A percentile compares a stretch with the other conserved stretches of the same genome.
These are phyloP conservation scores for Botrytis medusae DNA, from an alignment of 2,329 filamentous ascomycete species.

Conservation along the genomic window DNA sequence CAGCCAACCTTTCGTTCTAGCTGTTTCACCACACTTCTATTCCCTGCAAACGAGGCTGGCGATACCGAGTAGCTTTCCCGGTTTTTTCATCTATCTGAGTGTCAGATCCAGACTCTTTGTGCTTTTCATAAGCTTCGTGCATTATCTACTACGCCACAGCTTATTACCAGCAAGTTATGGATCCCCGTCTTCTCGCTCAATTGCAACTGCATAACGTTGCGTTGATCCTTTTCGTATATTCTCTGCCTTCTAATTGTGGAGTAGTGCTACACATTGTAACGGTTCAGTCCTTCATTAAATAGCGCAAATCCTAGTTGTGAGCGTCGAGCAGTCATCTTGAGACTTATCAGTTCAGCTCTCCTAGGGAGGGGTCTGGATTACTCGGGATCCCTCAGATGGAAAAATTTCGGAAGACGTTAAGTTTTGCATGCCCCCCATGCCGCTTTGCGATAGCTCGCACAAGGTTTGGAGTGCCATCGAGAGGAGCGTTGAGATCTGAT, in stretches of 20 bases:
- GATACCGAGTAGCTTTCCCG: not conserved
- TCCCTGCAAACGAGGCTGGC: slow-evolving; percentile 9
- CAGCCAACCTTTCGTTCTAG: not conserved
- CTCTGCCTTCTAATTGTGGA: not conserved
- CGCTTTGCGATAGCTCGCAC: not conserved
- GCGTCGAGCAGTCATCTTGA: not conserved
- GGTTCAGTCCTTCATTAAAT: not conserved
- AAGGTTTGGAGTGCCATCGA: not conserved
- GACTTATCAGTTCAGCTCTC: not conserved
- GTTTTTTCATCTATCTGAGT: not conserved
- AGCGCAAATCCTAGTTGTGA: not conserved
- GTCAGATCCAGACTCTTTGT: not conserved
- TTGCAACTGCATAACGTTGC: not conserved
- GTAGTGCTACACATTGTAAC: not conserved
- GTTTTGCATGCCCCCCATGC: not conserved
- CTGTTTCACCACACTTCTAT: slow-evolving; percentile 1
- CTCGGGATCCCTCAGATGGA: not conserved
- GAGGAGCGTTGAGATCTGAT: not conserved
- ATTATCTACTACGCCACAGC: slow-evolving; percentile 4
- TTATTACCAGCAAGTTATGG: not conserved
- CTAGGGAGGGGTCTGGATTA: no score
- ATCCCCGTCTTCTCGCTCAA: not conserved
- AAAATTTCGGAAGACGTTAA: not conserved
- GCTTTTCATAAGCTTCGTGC: not conserved
- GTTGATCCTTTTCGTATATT: not conserved